Conservation (phyloP, 2,329 filamentous ascomycete species). For the Claviceps paspali region DNA sequence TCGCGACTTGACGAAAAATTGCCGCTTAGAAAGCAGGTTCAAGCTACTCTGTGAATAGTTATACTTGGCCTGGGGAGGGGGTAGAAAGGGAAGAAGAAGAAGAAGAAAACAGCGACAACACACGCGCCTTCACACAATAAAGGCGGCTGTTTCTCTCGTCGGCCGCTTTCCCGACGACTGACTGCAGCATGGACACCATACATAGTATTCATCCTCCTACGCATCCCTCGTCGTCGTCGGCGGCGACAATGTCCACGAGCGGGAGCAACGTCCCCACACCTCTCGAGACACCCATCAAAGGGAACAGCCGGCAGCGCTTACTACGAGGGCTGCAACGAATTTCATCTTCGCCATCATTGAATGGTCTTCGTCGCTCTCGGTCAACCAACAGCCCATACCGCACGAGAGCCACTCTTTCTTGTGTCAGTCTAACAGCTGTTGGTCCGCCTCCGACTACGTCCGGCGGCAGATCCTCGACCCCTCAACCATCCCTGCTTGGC, state of each 20-base stretch:
- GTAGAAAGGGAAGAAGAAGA: no score
- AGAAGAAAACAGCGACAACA: no score
- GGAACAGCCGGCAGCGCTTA: conserved; percentile 54
- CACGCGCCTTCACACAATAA: no score
- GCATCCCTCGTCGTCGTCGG: conserved; percentile 14
- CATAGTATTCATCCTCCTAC: conserved; percentile 10
- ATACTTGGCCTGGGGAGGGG: neutral
- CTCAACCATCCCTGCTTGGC: conserved; percentile 26
- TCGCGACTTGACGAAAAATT: no score
- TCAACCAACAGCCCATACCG: conserved; percentile 57
- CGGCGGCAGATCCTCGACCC: conserved; percentile 16
- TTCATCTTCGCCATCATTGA: conserved; percentile 62
- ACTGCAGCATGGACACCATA: conserved; percentile 2
- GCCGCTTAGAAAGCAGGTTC: no score
- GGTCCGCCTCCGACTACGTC: conserved; percentile 15
- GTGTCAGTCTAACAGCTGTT: conserved; percentile 33
- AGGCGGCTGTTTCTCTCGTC: no score
- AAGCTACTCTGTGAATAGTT: no score
- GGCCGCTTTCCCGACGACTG: no score
- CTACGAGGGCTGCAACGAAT: conserved; percentile 66
- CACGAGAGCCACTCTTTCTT: conserved; percentile 34
- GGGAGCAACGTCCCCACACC: conserved; percentile 8
- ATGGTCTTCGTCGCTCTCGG: conserved; percentile 44
- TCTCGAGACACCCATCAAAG: conserved; percentile 28
- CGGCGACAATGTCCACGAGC: conserved; percentile 9